Percentiles rank a stretch among this genome's conserved stretches.
These are phyloP conservation scores for Roridomyces roridus DNA, from an alignment of 768 basidiomycete species.

Conservation along the genomic window DNA sequence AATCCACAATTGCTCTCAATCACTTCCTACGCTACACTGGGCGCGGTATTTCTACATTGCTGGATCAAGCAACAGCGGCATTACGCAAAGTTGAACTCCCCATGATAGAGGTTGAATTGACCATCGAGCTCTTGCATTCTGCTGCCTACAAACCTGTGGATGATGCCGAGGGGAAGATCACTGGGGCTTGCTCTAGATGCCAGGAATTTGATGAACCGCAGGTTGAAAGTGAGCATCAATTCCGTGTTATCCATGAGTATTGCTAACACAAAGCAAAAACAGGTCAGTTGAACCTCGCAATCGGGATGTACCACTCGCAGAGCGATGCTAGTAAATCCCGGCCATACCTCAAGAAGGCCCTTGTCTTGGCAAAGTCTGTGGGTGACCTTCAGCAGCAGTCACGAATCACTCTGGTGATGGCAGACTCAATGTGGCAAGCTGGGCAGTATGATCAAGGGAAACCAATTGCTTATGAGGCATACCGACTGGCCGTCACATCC, in stretches of 20 bases:
- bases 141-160: not conserved
- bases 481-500: too few relatives aligned
- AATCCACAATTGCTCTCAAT: not conserved
- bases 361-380: not conserved
- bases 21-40: not conserved
- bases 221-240: not conserved
- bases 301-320: not conserved
- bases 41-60: not conserved
- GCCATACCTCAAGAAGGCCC: not conserved
- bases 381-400: too few relatives aligned
- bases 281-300: not conserved
- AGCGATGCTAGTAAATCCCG: not conserved
- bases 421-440: too few relatives aligned
- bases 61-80: not conserved
- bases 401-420: too few relatives aligned
- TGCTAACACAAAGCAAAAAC: not conserved
- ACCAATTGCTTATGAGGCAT: too few relatives aligned
- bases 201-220: not conserved
- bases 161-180: not conserved
- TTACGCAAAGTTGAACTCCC: not conserved
- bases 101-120: not conserved
- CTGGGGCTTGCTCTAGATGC: not conserved
- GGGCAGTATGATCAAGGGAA: too few relatives aligned
- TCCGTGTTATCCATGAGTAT: not conserved
- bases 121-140: not conserved